A percentile compares a stretch with the other conserved stretches of the same genome.
Conservation (phyloP, 1,284 basidiomycete genomes). For the Peniophora sp. region DNA sequence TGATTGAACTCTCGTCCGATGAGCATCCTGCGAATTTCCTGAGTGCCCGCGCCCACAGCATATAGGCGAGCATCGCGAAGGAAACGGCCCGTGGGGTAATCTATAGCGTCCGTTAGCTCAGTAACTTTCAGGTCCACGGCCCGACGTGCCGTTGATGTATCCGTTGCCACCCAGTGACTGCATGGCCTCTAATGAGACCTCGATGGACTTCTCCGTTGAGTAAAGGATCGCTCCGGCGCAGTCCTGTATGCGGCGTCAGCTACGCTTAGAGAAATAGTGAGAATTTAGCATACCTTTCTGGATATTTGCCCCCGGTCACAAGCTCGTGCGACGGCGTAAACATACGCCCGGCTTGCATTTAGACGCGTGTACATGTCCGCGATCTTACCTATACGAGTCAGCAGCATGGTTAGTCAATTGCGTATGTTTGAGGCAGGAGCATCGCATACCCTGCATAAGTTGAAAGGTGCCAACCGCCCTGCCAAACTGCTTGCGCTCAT, state of each 20-base stretch:
- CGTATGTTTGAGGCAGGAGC: background rate
- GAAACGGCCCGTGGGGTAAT: constrained; percentile 83
- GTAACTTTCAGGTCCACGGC: background rate
- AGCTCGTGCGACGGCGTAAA: constrained; percentile 87
- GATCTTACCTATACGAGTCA: constrained; percentile 47
- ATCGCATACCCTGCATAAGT: constrained; percentile 77
- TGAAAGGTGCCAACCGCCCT: constrained; percentile 88
- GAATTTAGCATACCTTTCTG: constrained; percentile 55
- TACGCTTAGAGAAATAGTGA: background rate
- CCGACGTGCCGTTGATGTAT: constrained; percentile 74
- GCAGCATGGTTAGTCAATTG: background rate
- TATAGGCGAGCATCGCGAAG: constrained; percentile 82
- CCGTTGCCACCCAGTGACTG: constrained; percentile 91
- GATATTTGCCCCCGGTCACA: constrained; percentile 82
- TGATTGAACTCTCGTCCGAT: constrained; percentile 88
- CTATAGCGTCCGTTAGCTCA: constrained; percentile 27
- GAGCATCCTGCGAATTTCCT: constrained; percentile 86
- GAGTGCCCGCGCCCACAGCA: constrained; percentile 87
- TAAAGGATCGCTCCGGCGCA: constrained; percentile 91
- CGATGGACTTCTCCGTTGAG: constrained; percentile 83
- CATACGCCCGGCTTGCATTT: constrained; percentile 83
- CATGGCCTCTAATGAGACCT: constrained; percentile 87
- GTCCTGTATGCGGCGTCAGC: too few species aligned
- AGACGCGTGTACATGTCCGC: constrained; percentile 97
- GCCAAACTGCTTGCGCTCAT: constrained; percentile 88